Evolutionary conservation across 2,329 filamentous ascomycete genomes (phyloP).

Genomic region (Waltergamsia citrina): DNA sequence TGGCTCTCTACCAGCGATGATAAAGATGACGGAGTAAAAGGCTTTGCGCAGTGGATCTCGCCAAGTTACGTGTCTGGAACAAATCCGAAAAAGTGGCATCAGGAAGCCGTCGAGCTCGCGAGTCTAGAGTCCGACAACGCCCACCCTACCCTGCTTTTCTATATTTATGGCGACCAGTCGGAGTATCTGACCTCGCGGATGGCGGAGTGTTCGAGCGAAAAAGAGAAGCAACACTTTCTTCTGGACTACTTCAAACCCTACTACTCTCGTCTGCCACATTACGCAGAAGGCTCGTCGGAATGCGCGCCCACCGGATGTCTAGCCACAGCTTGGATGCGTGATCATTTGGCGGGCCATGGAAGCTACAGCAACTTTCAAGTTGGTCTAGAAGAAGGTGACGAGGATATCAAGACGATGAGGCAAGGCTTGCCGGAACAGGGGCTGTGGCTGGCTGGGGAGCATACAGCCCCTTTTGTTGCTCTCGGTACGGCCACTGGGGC

Average conservation of each 20-base stretch:
- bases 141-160: slow-evolving; percentile 82
- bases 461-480: slow-evolving; percentile 83
- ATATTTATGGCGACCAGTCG: slow-evolving; percentile 58
- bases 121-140: slow-evolving; percentile 47
- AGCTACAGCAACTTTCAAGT: slow-evolving; percentile 81
- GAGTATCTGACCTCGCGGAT: slow-evolving; percentile 39
- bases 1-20: slow-evolving; percentile 45
- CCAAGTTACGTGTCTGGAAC: slow-evolving; percentile 56
- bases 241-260: slow-evolving; percentile 67
- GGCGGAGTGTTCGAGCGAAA: slow-evolving; percentile 27
- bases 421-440: slow-evolving; percentile 55
- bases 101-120: slow-evolving; percentile 69
- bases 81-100: slow-evolving; percentile 59
- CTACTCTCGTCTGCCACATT: slow-evolving; percentile 65
- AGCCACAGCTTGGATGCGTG: slow-evolving; percentile 69
- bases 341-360: slow-evolving; percentile 72
- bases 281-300: slow-evolving; percentile 35
- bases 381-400: slow-evolving; percentile 59
- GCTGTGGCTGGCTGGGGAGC: slow-evolving; percentile 83
- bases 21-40: slow-evolving; percentile 35
- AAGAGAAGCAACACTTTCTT: slow-evolving; percentile 44
- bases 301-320: slow-evolving; percentile 57
- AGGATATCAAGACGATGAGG: slow-evolving; percentile 58
- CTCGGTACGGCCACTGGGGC: slow-evolving; percentile 84
- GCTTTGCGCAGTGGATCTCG: slow-evolving; percentile 68